Base-by-base conservation (phyloP, 2,329 filamentous ascomycete genomes). In the Scleromitrula shiraiana region DNA sequence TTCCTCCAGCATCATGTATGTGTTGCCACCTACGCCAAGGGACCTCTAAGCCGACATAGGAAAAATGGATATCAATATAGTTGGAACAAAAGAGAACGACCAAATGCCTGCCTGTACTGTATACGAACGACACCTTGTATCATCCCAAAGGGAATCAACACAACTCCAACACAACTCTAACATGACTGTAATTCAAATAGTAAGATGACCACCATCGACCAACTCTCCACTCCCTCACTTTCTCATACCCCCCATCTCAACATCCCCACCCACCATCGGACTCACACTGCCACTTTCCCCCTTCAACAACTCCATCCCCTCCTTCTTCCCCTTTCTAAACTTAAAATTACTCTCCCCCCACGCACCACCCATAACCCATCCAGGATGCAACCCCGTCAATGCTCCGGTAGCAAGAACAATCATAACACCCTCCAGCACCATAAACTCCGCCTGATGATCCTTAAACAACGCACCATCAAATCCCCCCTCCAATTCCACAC, bases 401-500 rank as follows among this genome's bases (percentile, higher is more conserved):
- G 51, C 60, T 2, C 67, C 41, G 10, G 68, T 70, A 2, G 75
- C 73, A 9, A 75, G 52, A 24, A 69, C 61, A 27, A 78, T 69
- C 66, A 77, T 69, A 24, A 59, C 49, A 7, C 68, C 69, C 59
- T 75, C 73, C 7, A 75, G 56, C 1, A 64, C 62, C 56, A 75
- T 72, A 52, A 75, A 75, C 4, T 67, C 54, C 0, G 58, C 59
- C 53, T 76, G 62, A 33, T 75, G 60, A 41, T 62, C 61, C 41
- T 75, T 72, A 48, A 77, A 75, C 39, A 82, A 59, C 7, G 64
- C 53, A 1, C 75, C 74, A 10, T 57, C 56, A 65, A 76, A 82
- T 2, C 78, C 78, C 15, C 75, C 68, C 36, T 68, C 71, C 46
- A 82, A 60, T 63, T 83, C 78, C 2, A 73, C 71, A 19, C 78